Evolutionary conservation across 2,329 filamentous ascomycete species (phyloP).

Genomic region (Fusarium austroafricanum): DNA sequence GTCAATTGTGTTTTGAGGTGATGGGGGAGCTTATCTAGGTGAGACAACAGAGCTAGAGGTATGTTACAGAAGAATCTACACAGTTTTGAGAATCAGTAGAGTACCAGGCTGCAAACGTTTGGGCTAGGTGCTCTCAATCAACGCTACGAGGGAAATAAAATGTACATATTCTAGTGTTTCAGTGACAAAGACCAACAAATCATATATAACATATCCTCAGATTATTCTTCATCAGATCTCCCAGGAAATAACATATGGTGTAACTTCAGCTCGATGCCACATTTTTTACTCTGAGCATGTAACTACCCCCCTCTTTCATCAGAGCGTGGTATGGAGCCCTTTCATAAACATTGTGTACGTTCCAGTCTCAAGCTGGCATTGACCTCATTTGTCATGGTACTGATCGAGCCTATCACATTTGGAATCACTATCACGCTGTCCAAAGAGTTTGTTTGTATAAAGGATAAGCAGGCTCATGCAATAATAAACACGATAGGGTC

Average conservation of each 20-base stretch:
- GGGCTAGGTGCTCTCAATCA: neutral
- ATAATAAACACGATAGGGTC: neutral
- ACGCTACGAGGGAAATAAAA: neutral
- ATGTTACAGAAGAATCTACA: too few relatives aligned
- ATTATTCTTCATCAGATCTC: neutral
- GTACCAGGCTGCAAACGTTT: neutral
- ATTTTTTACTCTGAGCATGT: neutral
- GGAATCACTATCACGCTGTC: neutral
- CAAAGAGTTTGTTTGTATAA: neutral
- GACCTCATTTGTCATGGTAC: neutral
- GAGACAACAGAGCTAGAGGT: neutral
- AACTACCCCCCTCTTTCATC: slow-evolving; percentile 18
- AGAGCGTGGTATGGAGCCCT: neutral
- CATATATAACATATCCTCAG: neutral
- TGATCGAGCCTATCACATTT: neutral
- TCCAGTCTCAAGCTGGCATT: slow-evolving; percentile 13
- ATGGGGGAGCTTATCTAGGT: neutral
- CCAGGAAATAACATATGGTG: neutral
- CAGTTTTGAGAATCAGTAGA: too few relatives aligned
- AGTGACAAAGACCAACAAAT: neutral
- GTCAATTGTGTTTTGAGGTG: too few relatives aligned
- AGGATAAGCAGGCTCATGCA: neutral
- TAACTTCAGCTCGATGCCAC: neutral
- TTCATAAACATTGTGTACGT: slow-evolving; percentile 7
- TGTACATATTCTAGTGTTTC: neutral